Conservation (phyloP, 306 rosid species). For the Dalbergia oliveri region DNA sequence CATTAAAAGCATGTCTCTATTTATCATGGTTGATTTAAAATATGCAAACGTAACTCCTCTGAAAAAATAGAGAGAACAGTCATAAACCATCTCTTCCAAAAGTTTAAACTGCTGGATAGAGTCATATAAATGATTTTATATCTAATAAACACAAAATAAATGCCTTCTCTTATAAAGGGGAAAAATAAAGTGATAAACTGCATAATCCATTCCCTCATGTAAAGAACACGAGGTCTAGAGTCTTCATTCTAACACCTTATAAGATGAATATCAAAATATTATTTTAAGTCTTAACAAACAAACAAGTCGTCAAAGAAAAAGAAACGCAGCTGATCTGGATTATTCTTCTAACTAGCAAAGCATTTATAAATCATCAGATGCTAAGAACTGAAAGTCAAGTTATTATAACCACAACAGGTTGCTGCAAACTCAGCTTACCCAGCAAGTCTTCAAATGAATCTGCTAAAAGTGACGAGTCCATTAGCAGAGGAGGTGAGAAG, state of each 20-base stretch:
- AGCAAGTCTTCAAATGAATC: slow-evolving; percentile 93
- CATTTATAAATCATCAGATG: slow-evolving; percentile 32
- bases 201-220: slow-evolving; percentile 26
- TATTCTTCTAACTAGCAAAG: slow-evolving; percentile 30
- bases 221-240: background rate
- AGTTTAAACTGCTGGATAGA: no score
- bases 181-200: background rate
- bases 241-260: background rate
- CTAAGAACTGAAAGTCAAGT: slow-evolving; percentile 27
- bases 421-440: slow-evolving; percentile 68
- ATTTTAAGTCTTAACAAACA: background rate
- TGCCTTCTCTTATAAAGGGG: background rate
- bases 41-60: background rate
- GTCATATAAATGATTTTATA: no score
- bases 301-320: background rate
- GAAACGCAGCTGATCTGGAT: background rate
- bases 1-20: background rate
- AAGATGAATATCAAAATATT: slow-evolving; percentile 33
- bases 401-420: slow-evolving; percentile 29
- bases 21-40: slow-evolving; percentile 9
- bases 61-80: background rate
- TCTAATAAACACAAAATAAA: no score
- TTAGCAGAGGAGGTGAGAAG: slow-evolving; percentile 90
- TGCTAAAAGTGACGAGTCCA: slow-evolving; percentile 75
- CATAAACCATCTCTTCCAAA: no score